Conservation (phyloP, 106 monocot genomes). For the Amphibolis antarctica region DNA sequence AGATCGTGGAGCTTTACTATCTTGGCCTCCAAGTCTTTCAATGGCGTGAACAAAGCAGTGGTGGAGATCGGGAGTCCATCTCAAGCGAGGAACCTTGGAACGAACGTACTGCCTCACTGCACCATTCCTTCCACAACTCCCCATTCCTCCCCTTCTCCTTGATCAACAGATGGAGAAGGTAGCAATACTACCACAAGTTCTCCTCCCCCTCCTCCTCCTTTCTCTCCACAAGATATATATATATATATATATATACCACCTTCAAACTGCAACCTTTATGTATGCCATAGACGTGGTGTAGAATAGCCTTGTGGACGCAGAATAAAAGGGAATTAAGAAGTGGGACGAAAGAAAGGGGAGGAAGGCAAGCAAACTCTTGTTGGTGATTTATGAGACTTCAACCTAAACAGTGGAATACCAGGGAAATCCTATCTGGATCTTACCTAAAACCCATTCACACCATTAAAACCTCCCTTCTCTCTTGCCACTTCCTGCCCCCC, state of each 20-base stretch:
- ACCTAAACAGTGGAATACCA: too few species aligned
- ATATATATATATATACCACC: too few species aligned
- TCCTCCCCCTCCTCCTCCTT: not conserved
- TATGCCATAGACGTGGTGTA: too few species aligned
- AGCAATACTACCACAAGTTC: not conserved
- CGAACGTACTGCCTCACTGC: slow-evolving; percentile 80
- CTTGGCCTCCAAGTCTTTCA: slow-evolving; percentile 53
- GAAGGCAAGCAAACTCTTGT: not conserved
- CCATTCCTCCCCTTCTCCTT: slow-evolving; percentile 11
- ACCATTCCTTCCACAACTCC: slow-evolving; percentile 48
- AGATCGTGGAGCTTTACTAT: slow-evolving; percentile 31
- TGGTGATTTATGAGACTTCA: not conserved
- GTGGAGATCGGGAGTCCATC: slow-evolving; percentile 95
- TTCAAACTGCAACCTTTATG: too few species aligned
- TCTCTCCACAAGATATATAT: too few species aligned
- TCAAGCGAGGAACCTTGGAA: slow-evolving; percentile 81
- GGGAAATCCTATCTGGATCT: not conserved
- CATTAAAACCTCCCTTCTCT: not conserved
- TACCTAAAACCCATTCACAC: slow-evolving; percentile 2
- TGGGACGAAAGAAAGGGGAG: too few species aligned
- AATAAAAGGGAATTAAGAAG: too few species aligned
- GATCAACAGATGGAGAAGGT: too few species aligned
- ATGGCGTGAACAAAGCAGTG: slow-evolving; percentile 75
- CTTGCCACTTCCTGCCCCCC: not conserved
- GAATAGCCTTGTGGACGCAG: too few species aligned